Evolutionary conservation across 441 rosid genomes (phyloP).

Genomic region (Brassica balearica): DNA sequence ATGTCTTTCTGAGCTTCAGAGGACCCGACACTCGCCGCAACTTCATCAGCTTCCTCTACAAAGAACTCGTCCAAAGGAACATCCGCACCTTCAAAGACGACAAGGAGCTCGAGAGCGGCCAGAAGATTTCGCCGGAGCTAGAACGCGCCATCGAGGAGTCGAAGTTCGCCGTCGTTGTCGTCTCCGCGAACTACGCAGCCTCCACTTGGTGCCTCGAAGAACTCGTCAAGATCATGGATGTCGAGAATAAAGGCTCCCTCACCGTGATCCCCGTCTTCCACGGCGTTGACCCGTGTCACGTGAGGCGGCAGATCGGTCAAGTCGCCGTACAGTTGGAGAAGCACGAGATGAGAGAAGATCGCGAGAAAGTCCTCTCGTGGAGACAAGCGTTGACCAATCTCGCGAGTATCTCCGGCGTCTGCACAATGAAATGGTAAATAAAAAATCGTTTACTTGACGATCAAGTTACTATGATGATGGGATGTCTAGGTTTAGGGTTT

Average conservation of each 20-base stretch:
- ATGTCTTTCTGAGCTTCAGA: constrained; percentile 68
- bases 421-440: constrained; percentile 25
- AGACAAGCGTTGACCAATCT: constrained; percentile 49
- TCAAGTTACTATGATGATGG: neutral
- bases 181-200: constrained; percentile 48
- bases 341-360: constrained; percentile 36
- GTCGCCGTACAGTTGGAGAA: constrained; percentile 42
- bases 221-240: constrained; percentile 49
- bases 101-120: constrained; percentile 49
- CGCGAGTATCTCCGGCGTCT: constrained; percentile 50
- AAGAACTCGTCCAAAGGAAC: constrained; percentile 21
- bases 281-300: constrained; percentile 49
- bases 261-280: constrained; percentile 51
- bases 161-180: constrained; percentile 44
- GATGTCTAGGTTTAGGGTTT: neutral
- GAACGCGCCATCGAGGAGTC: constrained; percentile 50
- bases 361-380: constrained; percentile 44
- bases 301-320: constrained; percentile 47
- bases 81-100: constrained; percentile 57
- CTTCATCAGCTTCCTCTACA: constrained; percentile 48
- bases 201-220: constrained; percentile 57
- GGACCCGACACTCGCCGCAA: constrained; percentile 54
- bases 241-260: constrained; percentile 6
- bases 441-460: neutral
- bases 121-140: constrained; percentile 45